phyloP scores from a whole-genome alignment of 169 alveolate species.

The Eimeria maxima region DNA sequence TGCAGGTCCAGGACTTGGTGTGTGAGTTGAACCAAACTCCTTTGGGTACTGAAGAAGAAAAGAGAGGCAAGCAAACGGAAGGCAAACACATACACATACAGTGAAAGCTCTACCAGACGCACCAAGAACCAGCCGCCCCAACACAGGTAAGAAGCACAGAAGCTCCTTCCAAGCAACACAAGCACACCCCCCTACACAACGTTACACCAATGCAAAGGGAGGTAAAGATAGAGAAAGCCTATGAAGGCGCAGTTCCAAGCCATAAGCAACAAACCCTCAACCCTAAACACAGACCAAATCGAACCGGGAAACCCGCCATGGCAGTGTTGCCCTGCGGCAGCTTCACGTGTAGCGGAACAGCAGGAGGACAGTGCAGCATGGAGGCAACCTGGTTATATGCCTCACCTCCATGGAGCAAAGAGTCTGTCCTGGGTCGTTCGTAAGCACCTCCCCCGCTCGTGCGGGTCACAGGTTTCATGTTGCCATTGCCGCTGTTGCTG shows the following conservation, averaged over 20 bases:
- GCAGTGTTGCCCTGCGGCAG: background rate
- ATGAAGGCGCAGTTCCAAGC: background rate
- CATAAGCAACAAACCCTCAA: background rate
- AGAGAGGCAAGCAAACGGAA: no score
- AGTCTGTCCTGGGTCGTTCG: constrained; percentile 29
- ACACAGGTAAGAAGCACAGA: no score
- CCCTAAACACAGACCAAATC: background rate
- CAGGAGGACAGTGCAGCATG: background rate
- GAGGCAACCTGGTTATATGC: background rate
- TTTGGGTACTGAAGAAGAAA: constrained; percentile 42
- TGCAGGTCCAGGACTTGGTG: constrained; percentile 83
- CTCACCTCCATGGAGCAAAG: constrained; percentile 53
- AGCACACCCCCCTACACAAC: background rate
- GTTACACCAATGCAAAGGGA: no score
- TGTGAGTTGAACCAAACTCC: constrained; percentile 83
- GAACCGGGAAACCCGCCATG: background rate
- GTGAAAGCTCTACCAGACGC: no score
- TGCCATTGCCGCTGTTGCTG: constrained; percentile 8
- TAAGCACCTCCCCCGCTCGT: constrained; percentile 21
- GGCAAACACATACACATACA: background rate
- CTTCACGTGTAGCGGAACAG: background rate
- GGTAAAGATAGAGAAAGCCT: no score
- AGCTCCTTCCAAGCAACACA: background rate
- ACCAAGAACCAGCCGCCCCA: no score
- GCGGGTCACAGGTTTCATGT: constrained; percentile 46